Percentiles rank a stretch among this genome's conserved stretches.
phyloP scores from a whole-genome alignment of 2,329 filamentous ascomycete genomes.

The Apiospora phragmitis region DNA sequence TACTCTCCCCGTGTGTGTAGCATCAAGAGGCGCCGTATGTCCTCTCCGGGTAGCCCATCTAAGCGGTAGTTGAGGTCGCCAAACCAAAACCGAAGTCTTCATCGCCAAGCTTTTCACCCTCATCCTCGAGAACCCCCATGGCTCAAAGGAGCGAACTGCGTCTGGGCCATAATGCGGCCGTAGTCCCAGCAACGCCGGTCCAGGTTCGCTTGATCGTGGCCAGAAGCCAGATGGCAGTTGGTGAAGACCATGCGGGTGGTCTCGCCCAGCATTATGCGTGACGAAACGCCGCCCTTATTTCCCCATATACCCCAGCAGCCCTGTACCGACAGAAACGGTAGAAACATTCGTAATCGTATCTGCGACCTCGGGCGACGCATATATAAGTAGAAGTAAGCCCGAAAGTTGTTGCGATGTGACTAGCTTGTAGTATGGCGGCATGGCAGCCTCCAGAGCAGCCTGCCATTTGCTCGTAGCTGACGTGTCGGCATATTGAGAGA shows the following conservation, averaged over 20 bases:
- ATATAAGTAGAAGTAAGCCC: constrained; percentile 81
- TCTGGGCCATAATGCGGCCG: constrained; percentile 72
- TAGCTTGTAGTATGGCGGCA: constrained; percentile 76
- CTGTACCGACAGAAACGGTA: constrained; percentile 82
- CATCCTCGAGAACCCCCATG: constrained; percentile 66
- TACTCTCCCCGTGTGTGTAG: constrained; percentile 82
- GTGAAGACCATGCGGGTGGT: constrained; percentile 87
- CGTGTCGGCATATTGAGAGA: constrained; percentile 77
- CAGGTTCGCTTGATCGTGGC: constrained; percentile 72
- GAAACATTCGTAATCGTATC: constrained; percentile 79
- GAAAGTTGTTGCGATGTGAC: constrained; percentile 83
- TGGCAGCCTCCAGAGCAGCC: constrained; percentile 66
- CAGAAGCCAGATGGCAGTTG: constrained; percentile 89
- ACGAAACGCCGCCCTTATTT: constrained; percentile 89
- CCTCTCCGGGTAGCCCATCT: constrained; percentile 83
- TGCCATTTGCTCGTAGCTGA: constrained; percentile 78
- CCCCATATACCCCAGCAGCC: constrained; percentile 91
- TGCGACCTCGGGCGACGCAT: constrained; percentile 75
- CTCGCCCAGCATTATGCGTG: constrained; percentile 82
- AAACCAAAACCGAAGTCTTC: constrained; percentile 97
- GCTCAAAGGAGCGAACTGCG: constrained; percentile 74
- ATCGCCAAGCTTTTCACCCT: constrained; percentile 72
- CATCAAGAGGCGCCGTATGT: constrained; percentile 81
- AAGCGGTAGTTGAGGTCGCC: constrained; percentile 95
- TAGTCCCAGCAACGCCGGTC: constrained; percentile 91